phyloP scores from a whole-genome alignment of 352 stramenopile species.

The Saprolegnia parasitica region DNA sequence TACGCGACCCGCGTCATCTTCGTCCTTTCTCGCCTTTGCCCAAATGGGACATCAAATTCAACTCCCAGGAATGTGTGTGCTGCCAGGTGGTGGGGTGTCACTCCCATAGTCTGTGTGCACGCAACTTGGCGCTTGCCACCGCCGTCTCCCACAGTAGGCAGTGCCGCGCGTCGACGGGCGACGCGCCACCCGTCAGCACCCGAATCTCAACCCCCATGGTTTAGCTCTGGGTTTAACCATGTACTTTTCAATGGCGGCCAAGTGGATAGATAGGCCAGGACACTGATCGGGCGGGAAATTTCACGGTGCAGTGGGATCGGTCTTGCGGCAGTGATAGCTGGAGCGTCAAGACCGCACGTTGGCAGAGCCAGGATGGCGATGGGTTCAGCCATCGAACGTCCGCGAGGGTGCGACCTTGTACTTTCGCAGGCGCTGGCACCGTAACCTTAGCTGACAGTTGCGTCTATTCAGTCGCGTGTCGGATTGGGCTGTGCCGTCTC shows the following conservation, averaged over 20 bases:
- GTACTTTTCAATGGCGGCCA: too few relatives aligned
- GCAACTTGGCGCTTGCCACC: not conserved
- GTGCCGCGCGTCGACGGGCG: not conserved
- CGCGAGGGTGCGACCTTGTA: not conserved
- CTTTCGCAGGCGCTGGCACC: not conserved
- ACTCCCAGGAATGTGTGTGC: not conserved
- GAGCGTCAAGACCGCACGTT: too few relatives aligned
- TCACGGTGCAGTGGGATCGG: too few relatives aligned
- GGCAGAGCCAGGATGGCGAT: not conserved
- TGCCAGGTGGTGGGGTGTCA: not conserved
- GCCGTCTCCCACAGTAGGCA: not conserved
- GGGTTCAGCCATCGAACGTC: not conserved
- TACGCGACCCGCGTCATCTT: constrained; percentile 39
- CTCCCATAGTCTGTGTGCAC: constrained; percentile 7
- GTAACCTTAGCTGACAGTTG: not conserved
- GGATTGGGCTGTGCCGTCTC: not conserved
- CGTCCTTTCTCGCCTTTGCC: not conserved
- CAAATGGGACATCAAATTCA: constrained; percentile 14
- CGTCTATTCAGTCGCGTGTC: not conserved
- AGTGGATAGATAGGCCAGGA: too few relatives aligned
- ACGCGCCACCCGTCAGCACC: too few relatives aligned
- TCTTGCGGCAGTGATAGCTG: too few relatives aligned
- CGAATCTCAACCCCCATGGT: too few relatives aligned
- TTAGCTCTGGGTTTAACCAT: too few relatives aligned
- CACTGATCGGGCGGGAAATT: too few relatives aligned